Percentiles rank a stretch among this genome's conserved stretches.
These are phyloP conservation scores for Daldinia sp. DNA, from an alignment of 2,329 filamentous ascomycete genomes.

Conservation along the genomic window DNA sequence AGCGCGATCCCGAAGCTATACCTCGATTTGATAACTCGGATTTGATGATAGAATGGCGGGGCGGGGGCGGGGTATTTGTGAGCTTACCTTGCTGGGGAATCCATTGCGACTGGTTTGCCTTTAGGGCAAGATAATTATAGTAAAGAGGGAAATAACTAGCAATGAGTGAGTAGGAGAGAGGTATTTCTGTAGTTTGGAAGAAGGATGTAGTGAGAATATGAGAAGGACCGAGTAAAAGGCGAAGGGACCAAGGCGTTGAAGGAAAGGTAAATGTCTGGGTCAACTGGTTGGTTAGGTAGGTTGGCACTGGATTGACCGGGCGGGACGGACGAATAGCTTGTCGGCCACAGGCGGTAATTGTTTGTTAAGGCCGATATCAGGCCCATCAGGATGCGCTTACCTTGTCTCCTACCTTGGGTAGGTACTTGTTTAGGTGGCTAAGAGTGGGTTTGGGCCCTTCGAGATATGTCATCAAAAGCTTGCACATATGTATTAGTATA, in stretches of 20 bases:
- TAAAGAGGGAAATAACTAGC: slow-evolving; percentile 5
- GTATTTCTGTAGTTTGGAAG: background rate
- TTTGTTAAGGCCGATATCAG: slow-evolving; percentile 31
- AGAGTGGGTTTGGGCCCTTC: slow-evolving; percentile 26
- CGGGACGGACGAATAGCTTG: slow-evolving; percentile 29
- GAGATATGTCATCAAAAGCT: slow-evolving; percentile 13
- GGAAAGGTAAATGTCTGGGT: slow-evolving; percentile 28
- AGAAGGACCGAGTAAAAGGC: slow-evolving; percentile 21
- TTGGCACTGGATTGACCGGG: slow-evolving; percentile 27
- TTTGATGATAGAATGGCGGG: slow-evolving; percentile 45
- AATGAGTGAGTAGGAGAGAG: slow-evolving; percentile 22
- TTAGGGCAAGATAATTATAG: background rate
- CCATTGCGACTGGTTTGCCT: slow-evolving; percentile 41
- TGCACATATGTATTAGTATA: background rate
- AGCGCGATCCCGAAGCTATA: slow-evolving; percentile 25
- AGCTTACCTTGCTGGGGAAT: slow-evolving; percentile 46
- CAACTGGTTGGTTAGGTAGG: too few species aligned
- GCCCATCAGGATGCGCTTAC: background rate
- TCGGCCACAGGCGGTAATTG: slow-evolving; percentile 7
- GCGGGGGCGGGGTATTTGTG: slow-evolving; percentile 42
- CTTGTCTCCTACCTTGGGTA: too few species aligned
- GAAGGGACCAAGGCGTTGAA: slow-evolving; percentile 17
- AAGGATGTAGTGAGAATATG: slow-evolving; percentile 5
- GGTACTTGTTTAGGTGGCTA: slow-evolving; percentile 20
- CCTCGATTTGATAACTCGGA: slow-evolving; percentile 34